Evolutionary conservation across 164 flowering plant species (phyloP), one percentile per base, ranked within the genome.

Genomic region (Magnolia sinica): DNA sequence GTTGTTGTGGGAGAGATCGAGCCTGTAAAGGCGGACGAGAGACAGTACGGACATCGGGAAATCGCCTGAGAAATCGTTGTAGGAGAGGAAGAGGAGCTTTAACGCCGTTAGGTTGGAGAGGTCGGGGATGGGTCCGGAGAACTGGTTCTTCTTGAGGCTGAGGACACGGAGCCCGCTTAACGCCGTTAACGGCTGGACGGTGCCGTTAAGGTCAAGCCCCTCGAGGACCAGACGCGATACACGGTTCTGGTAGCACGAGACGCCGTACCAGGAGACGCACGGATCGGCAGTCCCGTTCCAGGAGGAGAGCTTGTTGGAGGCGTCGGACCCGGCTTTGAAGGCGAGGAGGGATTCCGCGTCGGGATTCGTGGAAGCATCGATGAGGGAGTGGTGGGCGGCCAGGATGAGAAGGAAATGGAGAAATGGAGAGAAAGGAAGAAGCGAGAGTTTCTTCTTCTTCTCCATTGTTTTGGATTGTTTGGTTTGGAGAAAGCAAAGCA

Each of bases 181-280:
- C 13, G 83, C 75, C 24, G 89, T 71, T 10, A 94, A 79, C 8
- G 89, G 75, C 18, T 74, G 31, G 68, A 88, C 64, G 18, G 79
- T 58, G 68, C 89, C 91, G 19, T 51, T 74, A 75, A 94, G 91
- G n/a, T 73, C 71, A 13, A 88, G 85, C 52, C 74, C 79, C 68
- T 94, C 95, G 77, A 94, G 92, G 14, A 92, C 93, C 73, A 94
- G 87, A 6, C 87, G 87, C 19, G 88, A 73, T 70, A 94, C 95
- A 7, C 96, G 84, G 87, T 79, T 76, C 52, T 77, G 81, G 75
- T 79, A 64, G 74, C 98, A 94, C 4, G 91, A 80, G 31, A 94
- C 88, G 73, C 95, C 97, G 80, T 55, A 58, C 91, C 91, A 94
- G 24, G 80, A 24, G 72, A 0, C 27, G 81, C 93, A 90, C 0